phyloP scores from a whole-genome alignment of 768 basidiomycete species.

The Pulveroboletus sp. region DNA sequence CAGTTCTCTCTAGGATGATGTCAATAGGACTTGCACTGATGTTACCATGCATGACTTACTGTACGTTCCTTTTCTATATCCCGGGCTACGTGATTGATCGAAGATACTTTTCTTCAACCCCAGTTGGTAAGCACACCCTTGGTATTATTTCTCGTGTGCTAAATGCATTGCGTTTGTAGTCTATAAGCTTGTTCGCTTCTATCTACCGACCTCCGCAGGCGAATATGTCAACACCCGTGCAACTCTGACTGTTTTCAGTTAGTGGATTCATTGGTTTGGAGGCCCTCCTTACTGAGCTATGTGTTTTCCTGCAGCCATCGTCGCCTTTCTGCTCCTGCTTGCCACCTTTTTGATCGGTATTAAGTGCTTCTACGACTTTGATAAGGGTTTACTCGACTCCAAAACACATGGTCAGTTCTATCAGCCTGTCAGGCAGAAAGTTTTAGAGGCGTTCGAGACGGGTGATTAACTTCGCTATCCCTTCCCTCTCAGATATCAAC shows the following conservation, averaged over 20 bases:
- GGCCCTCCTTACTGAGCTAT: not conserved
- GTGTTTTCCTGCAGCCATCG: slow-evolving; percentile 53
- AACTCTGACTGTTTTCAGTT: slow-evolving; percentile 80
- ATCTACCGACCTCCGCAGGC: slow-evolving; percentile 49
- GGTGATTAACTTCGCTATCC: slow-evolving; percentile 33
- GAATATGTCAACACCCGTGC: slow-evolving; percentile 72
- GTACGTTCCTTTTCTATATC: slow-evolving; percentile 40
- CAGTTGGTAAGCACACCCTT: slow-evolving; percentile 28
- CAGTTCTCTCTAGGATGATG: slow-evolving; percentile 69
- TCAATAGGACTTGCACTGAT: slow-evolving; percentile 65
- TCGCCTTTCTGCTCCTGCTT: slow-evolving; percentile 70
- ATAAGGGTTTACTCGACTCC: slow-evolving; percentile 67
- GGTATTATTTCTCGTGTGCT: not conserved
- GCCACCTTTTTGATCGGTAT: slow-evolving; percentile 73
- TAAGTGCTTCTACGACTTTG: slow-evolving; percentile 79
- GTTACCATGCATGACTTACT: slow-evolving; percentile 73
- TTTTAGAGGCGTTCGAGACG: slow-evolving; percentile 24
- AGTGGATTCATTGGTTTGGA: slow-evolving; percentile 20
- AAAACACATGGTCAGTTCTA: slow-evolving; percentile 70
- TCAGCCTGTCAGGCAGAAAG: slow-evolving; percentile 29
- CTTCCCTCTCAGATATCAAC: slow-evolving; percentile 42
- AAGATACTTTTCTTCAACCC: not conserved
- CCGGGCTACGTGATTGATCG: slow-evolving; percentile 1
- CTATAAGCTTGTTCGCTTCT: slow-evolving; percentile 84
- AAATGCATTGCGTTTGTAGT: slow-evolving; percentile 39